Evolutionary conservation across 345 rosid species (phyloP).

Genomic region (Corchorus capsularis): DNA sequence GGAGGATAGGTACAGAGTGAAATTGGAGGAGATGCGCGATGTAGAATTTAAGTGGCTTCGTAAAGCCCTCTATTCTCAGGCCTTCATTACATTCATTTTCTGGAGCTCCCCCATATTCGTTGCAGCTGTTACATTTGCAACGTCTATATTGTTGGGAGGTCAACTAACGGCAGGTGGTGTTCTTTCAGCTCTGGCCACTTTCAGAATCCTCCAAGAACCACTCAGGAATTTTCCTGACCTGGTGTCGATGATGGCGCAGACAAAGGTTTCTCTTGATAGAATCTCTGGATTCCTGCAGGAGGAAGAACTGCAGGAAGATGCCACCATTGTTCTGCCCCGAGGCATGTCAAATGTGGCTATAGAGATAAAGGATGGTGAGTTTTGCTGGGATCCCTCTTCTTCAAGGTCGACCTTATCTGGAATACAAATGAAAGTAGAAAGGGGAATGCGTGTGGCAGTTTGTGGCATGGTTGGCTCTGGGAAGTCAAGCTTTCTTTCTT

Average conservation of each 20-base stretch:
- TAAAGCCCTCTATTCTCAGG: slow-evolving; percentile 96
- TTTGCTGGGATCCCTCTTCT: slow-evolving; percentile 83
- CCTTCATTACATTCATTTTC: slow-evolving; percentile 91
- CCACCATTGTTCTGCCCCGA: slow-evolving; percentile 75
- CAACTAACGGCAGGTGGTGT: slow-evolving; percentile 97
- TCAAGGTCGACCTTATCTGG: slow-evolving; percentile 73
- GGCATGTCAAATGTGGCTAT: slow-evolving; percentile 68
- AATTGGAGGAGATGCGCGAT: slow-evolving; percentile 85
- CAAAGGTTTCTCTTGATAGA: slow-evolving; percentile 98
- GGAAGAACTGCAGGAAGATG: slow-evolving; percentile 95
- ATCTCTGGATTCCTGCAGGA: slow-evolving; percentile 95
- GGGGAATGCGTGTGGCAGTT: slow-evolving; percentile 98
- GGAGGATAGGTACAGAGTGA: slow-evolving; percentile 88
- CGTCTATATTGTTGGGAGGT: slow-evolving; percentile 81
- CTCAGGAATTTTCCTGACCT: slow-evolving; percentile 98
- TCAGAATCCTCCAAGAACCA: slow-evolving; percentile 99
- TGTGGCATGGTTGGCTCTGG: slow-evolving; percentile 99
- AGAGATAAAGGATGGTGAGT: slow-evolving; percentile 80
- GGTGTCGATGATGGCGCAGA: slow-evolving; percentile 99
- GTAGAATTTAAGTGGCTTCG: slow-evolving; percentile 94
- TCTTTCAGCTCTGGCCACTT: slow-evolving; percentile 98
- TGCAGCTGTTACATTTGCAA: slow-evolving; percentile 88
- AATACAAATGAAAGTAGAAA: slow-evolving; percentile 77
- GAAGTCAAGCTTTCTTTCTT: slow-evolving; percentile 96
- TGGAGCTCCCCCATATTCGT: slow-evolving; percentile 99